Percentiles rank a stretch among this genome's conserved stretches.
Evolutionary conservation across 2,329 filamentous ascomycete genomes (phyloP).

Genomic region (Calonectria fujianensis): DNA sequence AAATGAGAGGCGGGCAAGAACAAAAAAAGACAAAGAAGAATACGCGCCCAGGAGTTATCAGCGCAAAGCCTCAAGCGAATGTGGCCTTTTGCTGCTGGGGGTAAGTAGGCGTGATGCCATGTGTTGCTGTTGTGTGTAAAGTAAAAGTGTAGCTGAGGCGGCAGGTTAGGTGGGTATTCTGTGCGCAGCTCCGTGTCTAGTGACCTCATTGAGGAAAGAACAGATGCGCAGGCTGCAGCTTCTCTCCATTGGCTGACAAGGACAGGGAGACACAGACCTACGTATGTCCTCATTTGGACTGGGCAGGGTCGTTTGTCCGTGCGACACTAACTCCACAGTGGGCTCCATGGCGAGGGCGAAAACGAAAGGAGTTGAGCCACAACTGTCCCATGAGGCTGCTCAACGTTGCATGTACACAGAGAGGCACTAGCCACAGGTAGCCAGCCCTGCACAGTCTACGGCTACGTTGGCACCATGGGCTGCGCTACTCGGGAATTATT

Average conservation of each 20-base stretch:
- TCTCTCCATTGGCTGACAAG: slow-evolving; percentile 19
- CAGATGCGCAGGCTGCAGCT: slow-evolving; percentile 35
- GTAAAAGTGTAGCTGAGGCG: slow-evolving; percentile 21
- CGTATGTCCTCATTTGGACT: slow-evolving; percentile 2
- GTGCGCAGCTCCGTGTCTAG: slow-evolving; percentile 31
- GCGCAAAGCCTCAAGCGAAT: slow-evolving; percentile 25
- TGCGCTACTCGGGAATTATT: slow-evolving; percentile 32
- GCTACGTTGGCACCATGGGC: slow-evolving; percentile 17
- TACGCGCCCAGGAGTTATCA: slow-evolving; percentile 23
- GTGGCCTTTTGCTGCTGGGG: slow-evolving; percentile 37
- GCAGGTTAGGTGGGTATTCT: slow-evolving; percentile 8
- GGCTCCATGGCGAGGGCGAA: neutral
- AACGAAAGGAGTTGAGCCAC: slow-evolving; percentile 21
- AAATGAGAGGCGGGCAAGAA: slow-evolving; percentile 1
- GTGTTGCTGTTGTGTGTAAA: slow-evolving; percentile 26
- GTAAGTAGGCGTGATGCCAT: slow-evolving; percentile 31
- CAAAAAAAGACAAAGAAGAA: slow-evolving; percentile 28
- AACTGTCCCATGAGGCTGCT: neutral
- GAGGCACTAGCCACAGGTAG: slow-evolving; percentile 27
- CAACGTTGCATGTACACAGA: neutral
- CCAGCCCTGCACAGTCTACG: neutral
- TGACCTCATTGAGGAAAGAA: slow-evolving; percentile 37
- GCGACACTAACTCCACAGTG: slow-evolving; percentile 5
- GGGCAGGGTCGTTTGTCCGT: slow-evolving; percentile 15
- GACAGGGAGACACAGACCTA: slow-evolving; percentile 9